Base-by-base conservation (phyloP, 1,284 basidiomycete species). In the Leccinum insolens region DNA sequence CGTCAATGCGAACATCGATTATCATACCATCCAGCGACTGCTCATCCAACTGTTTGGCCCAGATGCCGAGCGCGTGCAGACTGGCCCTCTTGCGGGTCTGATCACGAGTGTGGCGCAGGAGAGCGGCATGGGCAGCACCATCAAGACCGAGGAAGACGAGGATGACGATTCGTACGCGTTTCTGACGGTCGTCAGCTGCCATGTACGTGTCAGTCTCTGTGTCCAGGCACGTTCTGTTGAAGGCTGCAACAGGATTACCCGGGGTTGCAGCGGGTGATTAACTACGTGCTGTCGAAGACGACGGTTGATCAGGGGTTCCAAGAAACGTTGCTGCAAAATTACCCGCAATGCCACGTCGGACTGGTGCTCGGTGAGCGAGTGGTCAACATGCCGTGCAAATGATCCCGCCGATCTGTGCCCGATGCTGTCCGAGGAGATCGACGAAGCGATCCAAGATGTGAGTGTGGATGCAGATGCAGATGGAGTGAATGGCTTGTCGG, bases 311-410 rank as follows among this genome's bases (percentile, higher is more conserved):
- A 25, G 22, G 22, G 22, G 22, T 25, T 25, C 22, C 22, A 25
- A 25, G 22, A 25, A 25, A 25, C 22, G 22, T 25, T 25, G 22
- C 22, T 25, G 22, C 22, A 25, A 25, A 93, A 70, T 7, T 17
- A 37, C 37, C 41, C 72, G 1, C 60, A 74, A 41, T 80, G 83
- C 5, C 88, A 92, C 68, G 86, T 96, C 63, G 95, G 94, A 0
- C 84, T 96, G 22, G 84, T 97, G 15, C 83, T 98, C 72, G 93
- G 90, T 68, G 94, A 97, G 76, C 86, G 96, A 2, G 83, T 98
- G 66, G 86, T 96, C 74, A 98, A 98, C 78, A 95, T 98, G 88
- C 96, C 96, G 89, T 95, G 4, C 93, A 97, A 73, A 87, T 95
- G 55, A 86, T 96, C n/a, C 92, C 95, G 12, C 95, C 94, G 2